Conservation (phyloP, 2,329 filamentous ascomycete species). For the Beauveria sp. region DNA sequence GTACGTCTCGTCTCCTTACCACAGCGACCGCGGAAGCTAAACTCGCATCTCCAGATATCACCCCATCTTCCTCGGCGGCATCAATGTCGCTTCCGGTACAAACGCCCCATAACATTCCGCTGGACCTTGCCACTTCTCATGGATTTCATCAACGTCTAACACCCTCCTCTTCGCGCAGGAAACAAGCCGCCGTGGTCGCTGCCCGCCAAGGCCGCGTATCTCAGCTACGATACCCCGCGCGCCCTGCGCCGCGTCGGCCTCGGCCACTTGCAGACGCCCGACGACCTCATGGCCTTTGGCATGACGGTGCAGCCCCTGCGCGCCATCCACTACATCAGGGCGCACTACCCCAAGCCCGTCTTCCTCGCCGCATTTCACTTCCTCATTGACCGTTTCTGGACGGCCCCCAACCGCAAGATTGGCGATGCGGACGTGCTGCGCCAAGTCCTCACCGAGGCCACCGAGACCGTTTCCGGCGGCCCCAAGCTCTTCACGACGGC, state of each 20-base stretch:
- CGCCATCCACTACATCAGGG: slow-evolving; percentile 59
- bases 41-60: slow-evolving; percentile 46
- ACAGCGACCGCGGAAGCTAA: neutral
- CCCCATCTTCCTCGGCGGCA: slow-evolving; percentile 64
- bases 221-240: slow-evolving; percentile 33
- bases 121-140: neutral
- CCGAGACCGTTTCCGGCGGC: slow-evolving; percentile 18
- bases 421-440: slow-evolving; percentile 48
- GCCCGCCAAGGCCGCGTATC: slow-evolving; percentile 58
- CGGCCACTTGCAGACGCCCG: slow-evolving; percentile 29
- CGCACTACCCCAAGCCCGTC: slow-evolving; percentile 37
- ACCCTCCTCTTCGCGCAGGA: slow-evolving; percentile 31
- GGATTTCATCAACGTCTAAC: neutral
- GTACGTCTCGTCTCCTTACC: slow-evolving; percentile 34
- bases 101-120: neutral
- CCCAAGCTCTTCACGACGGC: slow-evolving; percentile 37
- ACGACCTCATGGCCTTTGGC: slow-evolving; percentile 35
- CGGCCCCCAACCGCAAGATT: slow-evolving; percentile 49
- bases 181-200: slow-evolving; percentile 71
- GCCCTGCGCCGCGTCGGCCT: slow-evolving; percentile 31
- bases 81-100: slow-evolving; percentile 53
- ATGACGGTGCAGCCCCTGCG: slow-evolving; percentile 52
- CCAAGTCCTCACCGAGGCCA: slow-evolving; percentile 26
- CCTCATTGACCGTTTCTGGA: slow-evolving; percentile 57
- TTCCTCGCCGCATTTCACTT: slow-evolving; percentile 48